Evolutionary conservation across 2,329 filamentous ascomycete genomes (phyloP).

Genomic region (Aspergillus neotritici): DNA sequence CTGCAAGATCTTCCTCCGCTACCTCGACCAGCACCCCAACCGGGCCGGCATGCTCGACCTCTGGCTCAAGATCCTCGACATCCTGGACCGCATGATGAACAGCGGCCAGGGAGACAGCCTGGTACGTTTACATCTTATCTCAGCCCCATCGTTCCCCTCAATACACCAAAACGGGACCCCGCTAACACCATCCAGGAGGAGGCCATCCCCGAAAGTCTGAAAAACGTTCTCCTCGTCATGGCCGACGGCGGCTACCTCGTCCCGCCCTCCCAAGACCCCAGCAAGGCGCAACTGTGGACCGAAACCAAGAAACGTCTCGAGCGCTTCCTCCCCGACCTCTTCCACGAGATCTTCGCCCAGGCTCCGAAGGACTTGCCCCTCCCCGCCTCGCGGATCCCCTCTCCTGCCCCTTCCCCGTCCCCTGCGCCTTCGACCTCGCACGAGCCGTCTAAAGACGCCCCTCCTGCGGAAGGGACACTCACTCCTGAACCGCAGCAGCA

Average conservation of each 20-base stretch:
- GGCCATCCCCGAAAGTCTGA: conserved; percentile 88
- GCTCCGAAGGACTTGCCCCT: conserved; percentile 16
- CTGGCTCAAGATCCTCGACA: conserved; percentile 86
- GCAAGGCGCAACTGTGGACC: conserved; percentile 52
- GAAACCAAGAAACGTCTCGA: conserved; percentile 58
- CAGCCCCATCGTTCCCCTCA: conserved; percentile 34
- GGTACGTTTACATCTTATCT: conserved; percentile 42
- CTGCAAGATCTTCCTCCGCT: conserved; percentile 93
- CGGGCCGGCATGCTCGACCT: conserved; percentile 87
- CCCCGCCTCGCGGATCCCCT: conserved; percentile 13
- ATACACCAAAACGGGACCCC: conserved; percentile 9
- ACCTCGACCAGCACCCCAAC: conserved; percentile 74
- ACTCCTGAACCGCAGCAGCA: conserved; percentile 1
- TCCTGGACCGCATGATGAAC: conserved; percentile 95
- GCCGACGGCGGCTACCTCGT: conserved; percentile 79
- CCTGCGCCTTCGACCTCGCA: conserved; percentile 11
- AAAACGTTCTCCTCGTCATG: conserved; percentile 96
- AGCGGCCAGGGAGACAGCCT: conserved; percentile 86
- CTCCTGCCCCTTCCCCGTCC: conserved; percentile 10
- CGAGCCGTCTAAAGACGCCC: conserved; percentile 4
- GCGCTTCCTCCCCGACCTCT: conserved; percentile 55
- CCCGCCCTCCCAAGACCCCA: conserved; percentile 52
- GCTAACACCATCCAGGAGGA: conserved; percentile 60
- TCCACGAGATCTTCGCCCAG: conserved; percentile 54
- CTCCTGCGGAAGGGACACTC: background rate